Percentiles rank a stretch among this genome's conserved stretches.
Evolutionary conservation across 1,284 basidiomycete genomes (phyloP).

Genomic region (Naganishia liquefaciens): DNA sequence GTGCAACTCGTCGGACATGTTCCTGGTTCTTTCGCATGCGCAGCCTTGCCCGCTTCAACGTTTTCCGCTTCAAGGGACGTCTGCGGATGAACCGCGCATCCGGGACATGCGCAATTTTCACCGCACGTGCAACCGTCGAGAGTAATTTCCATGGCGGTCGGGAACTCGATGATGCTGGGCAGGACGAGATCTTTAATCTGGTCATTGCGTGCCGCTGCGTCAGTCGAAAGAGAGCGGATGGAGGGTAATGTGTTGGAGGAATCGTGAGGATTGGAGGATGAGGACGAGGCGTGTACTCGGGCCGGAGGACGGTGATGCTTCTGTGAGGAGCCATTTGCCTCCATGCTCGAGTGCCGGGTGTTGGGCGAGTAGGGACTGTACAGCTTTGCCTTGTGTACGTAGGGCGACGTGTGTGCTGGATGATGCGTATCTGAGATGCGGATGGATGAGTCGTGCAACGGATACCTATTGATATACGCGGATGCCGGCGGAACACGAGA

Average conservation of each 20-base stretch:
- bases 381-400: conserved; percentile 53
- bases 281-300: conserved; percentile 4
- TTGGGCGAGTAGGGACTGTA: conserved; percentile 49
- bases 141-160: conserved; percentile 44
- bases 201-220: not conserved
- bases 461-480: conserved; percentile 14
- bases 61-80: not conserved
- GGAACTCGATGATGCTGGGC: conserved; percentile 37
- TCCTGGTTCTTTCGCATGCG: conserved; percentile 8
- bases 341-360: not conserved
- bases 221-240: conserved; percentile 1
- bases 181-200: conserved; percentile 18
- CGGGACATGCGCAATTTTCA: conserved; percentile 52
- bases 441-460: conserved; percentile 24
- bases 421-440: conserved; percentile 38
- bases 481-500: conserved; percentile 33
- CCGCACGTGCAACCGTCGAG: conserved; percentile 54
- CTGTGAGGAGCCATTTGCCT: not conserved
- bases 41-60: not conserved
- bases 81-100: conserved; percentile 50
- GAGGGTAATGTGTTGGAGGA: conserved; percentile 15
- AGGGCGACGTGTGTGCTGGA: conserved; percentile 48
- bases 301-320: not conserved
- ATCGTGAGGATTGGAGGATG: not conserved
- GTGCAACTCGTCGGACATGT: conserved; percentile 34